phyloP scores from a whole-genome alignment of 2,329 filamentous ascomycete species.

The Phaeosphaeriaceae sp. region DNA sequence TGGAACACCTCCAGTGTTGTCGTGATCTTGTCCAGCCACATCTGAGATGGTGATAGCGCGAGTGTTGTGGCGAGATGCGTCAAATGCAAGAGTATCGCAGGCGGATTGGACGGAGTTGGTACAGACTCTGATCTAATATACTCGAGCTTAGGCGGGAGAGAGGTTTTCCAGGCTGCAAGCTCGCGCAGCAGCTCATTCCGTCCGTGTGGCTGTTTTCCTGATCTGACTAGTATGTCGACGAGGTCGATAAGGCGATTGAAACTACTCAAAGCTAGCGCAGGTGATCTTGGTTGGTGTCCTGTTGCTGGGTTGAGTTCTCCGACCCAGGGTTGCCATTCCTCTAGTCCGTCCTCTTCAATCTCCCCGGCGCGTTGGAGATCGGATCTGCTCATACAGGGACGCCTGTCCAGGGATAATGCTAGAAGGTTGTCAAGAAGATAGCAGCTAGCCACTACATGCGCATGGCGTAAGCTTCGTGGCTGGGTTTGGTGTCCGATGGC shows the following conservation, averaged over 20 bases:
- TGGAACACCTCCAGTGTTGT: constrained; percentile 30
- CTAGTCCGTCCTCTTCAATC: constrained; percentile 71
- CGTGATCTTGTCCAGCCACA: constrained; percentile 25
- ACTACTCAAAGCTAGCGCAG: constrained; percentile 57
- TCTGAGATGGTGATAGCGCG: constrained; percentile 27
- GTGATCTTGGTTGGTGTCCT: constrained; percentile 22
- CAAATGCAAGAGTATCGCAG: constrained; percentile 36
- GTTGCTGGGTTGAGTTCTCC: constrained; percentile 54
- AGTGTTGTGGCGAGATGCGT: constrained; percentile 32
- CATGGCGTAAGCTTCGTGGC: constrained; percentile 38
- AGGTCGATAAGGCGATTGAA: constrained; percentile 60
- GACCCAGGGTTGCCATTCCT: constrained; percentile 78
- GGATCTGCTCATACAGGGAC: constrained; percentile 58
- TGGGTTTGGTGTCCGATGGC: constrained; percentile 47
- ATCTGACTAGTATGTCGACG: constrained; percentile 30
- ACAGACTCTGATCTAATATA: constrained; percentile 28
- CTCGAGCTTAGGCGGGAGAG: constrained; percentile 31
- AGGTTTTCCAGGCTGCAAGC: constrained; percentile 48
- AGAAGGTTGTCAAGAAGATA: constrained; percentile 69
- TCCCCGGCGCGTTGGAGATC: constrained; percentile 57
- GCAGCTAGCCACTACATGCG: constrained; percentile 62
- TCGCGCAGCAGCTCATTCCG: constrained; percentile 37
- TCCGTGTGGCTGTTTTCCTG: constrained; percentile 19
- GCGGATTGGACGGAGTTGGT: constrained; percentile 29
- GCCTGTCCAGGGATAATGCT: constrained; percentile 58